These are phyloP conservation scores for Podospora sp. DNA, from an alignment of 495 filamentous ascomycete genomes.

Conservation along the genomic window DNA sequence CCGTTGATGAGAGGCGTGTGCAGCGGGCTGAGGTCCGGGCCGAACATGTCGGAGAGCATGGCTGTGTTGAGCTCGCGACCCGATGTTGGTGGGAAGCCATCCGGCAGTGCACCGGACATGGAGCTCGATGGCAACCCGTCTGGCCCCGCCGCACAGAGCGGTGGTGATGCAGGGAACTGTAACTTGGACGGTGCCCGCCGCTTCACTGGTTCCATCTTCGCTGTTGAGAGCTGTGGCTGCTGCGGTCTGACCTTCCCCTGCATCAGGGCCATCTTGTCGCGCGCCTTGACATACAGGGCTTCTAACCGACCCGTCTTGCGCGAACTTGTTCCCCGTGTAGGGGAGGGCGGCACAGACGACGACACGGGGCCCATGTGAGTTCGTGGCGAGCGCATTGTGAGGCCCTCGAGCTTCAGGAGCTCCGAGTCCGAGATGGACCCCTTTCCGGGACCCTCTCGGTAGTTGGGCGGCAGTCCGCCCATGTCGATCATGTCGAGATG, in stretches of 20 bases:
- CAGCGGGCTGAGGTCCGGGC: constrained; percentile 34
- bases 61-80: constrained; percentile 33
- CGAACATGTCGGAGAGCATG: constrained; percentile 44
- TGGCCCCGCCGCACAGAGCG: constrained; percentile 38
- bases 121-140: constrained; percentile 21
- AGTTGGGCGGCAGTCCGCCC: constrained; percentile 11
- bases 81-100: not conserved
- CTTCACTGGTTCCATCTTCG: constrained; percentile 26
- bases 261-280: constrained; percentile 33
- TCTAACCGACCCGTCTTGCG: constrained; percentile 34
- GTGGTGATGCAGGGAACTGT: constrained; percentile 38
- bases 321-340: constrained; percentile 27
- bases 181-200: constrained; percentile 21
- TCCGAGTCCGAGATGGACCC: constrained; percentile 53
- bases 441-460: constrained; percentile 24
- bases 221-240: constrained; percentile 27
- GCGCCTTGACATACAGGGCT: constrained; percentile 32
- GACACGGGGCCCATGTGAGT: constrained; percentile 30
- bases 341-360: constrained; percentile 34
- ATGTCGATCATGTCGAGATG: constrained; percentile 11
- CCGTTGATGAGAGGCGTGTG: constrained; percentile 28
- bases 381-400: constrained; percentile 47
- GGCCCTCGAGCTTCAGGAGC: constrained; percentile 48
- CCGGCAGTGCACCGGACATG: not conserved
- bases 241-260: constrained; percentile 24